Evolutionary conservation across 805 yeast species (phyloP).

Genomic region (Clavispora carvajalis): DNA sequence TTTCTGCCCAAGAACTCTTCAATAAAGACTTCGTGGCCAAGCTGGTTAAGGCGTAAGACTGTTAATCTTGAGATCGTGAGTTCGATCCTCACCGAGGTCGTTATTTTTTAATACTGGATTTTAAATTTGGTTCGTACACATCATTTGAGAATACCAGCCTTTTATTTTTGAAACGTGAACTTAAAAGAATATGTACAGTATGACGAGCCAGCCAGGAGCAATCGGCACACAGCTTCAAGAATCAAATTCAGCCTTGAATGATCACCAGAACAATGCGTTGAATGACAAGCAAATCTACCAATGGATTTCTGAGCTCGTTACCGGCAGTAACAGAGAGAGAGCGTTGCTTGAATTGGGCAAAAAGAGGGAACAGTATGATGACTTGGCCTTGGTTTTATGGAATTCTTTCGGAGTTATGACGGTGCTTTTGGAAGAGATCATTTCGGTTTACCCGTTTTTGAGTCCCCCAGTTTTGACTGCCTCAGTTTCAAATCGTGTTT

Average conservation of each 20-base stretch:
- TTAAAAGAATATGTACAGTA: not conserved
- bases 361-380: constrained; percentile 91
- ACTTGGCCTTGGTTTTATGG: constrained; percentile 90
- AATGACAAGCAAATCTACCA: constrained; percentile 76
- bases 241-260: not conserved
- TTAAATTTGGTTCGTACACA: not conserved
- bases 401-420: constrained; percentile 96
- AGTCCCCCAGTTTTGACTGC: constrained; percentile 84
- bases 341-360: constrained; percentile 90
- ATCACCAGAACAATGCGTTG: constrained; percentile 22
- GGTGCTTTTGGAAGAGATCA: constrained; percentile 80
- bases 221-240: not conserved
- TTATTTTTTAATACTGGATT: no score
- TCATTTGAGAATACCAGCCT: not conserved
- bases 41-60: constrained; percentile 15
- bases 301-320: constrained; percentile 85
- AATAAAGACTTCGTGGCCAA: constrained; percentile 5
- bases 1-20: no score
- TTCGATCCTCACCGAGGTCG: constrained; percentile 31
- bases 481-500: constrained; percentile 85
- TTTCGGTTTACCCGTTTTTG: constrained; percentile 81
- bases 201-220: not conserved
- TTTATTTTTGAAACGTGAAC: not conserved
- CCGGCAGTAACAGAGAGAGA: constrained; percentile 88
- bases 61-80: constrained; percentile 29